Evolutionary conservation across 768 basidiomycete species (phyloP), one percentile per base, ranked within the genome.

Genomic region (Hypholoma sublateritium): DNA sequence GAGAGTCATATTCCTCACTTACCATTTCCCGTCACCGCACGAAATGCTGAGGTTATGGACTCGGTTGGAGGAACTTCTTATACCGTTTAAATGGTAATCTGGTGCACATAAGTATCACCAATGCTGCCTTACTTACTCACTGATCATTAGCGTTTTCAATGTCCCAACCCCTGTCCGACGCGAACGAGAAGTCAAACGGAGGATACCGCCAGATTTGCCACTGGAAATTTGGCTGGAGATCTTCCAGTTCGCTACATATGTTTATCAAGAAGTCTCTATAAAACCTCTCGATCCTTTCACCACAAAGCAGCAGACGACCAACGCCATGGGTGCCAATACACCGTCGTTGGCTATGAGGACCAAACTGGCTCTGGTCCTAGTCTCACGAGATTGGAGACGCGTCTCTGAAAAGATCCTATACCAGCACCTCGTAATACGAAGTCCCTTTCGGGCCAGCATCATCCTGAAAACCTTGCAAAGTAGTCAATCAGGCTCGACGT

Each of bases 141-240:
- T 35, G 46, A 54, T 48, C 60, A 43, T 44, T 55, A 74, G 72
- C 63, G 56, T 59, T 7, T 70, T 73, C 53, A 57, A 64, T 14
- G 47, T 52, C 28, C 32, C 56, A 35, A 54, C 56, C 34, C 60
- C 60, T 28, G 41, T 63, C 35, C 63, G 57, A 16, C 57, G 46
- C 34, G 34, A 62, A 43, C 59, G 50, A 45, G 35, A 32, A 42
- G 19, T n/a, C 47, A 60, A 58, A 43, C 51, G 48, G 24, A 64
- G 55, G 42, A 64, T 67, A n/a, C 67, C 63, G 14, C 71, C 70
- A 35, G 68, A 74, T 47, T 68, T 82, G n/a, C 80, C 81, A 7
- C 69, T 74, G 16, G 81, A 84, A 57, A 63, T 84, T 37, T 81
- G 80, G 78, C 70, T 81, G 17, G 81, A 83, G 59, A 84, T 84